A percentile compares a stretch with the other conserved stretches of the same genome.
Conservation (phyloP, 768 basidiomycete species). For the Gymnopilus dilepis region DNA sequence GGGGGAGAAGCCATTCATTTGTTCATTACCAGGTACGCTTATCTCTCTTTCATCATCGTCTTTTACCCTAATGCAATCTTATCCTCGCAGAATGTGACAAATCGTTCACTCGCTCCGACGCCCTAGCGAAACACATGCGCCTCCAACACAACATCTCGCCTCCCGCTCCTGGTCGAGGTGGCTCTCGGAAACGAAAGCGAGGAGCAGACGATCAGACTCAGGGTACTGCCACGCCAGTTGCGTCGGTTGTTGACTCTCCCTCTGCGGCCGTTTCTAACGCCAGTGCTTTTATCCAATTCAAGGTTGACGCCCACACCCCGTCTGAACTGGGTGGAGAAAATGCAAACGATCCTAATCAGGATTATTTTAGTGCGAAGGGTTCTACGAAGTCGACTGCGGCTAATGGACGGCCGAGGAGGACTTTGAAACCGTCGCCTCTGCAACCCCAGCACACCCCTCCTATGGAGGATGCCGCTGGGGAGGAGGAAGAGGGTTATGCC, state of each 20-base stretch:
- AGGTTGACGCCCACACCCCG: slow-evolving; percentile 57
- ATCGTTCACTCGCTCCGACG: slow-evolving; percentile 93
- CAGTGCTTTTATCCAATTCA: slow-evolving; percentile 62
- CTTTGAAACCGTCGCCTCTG: slow-evolving; percentile 18
- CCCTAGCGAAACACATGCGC: slow-evolving; percentile 91
- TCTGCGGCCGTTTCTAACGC: slow-evolving; percentile 29
- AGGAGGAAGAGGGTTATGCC: slow-evolving; percentile 46
- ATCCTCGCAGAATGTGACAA: slow-evolving; percentile 82
- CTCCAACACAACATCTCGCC: slow-evolving; percentile 83
- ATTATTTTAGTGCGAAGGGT: slow-evolving; percentile 18
- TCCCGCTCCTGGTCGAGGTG: slow-evolving; percentile 74
- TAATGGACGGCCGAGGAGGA: slow-evolving; percentile 26
- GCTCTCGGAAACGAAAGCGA: slow-evolving; percentile 73
- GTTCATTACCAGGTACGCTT: slow-evolving; percentile 73
- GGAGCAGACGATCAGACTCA: slow-evolving; percentile 41
- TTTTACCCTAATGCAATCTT: not conserved
- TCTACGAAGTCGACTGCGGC: slow-evolving; percentile 11
- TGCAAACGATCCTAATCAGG: slow-evolving; percentile 17
- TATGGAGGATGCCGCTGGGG: slow-evolving; percentile 21
- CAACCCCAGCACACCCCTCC: slow-evolving; percentile 28
- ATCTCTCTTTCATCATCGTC: not conserved
- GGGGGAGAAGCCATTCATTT: slow-evolving; percentile 92
- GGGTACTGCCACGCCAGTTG: slow-evolving; percentile 28
- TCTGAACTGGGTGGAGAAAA: slow-evolving; percentile 45
- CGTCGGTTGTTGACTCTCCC: slow-evolving; percentile 28